phyloP scores from a whole-genome alignment of 177 flowering plant genomes.

The Vitis hybrid region DNA sequence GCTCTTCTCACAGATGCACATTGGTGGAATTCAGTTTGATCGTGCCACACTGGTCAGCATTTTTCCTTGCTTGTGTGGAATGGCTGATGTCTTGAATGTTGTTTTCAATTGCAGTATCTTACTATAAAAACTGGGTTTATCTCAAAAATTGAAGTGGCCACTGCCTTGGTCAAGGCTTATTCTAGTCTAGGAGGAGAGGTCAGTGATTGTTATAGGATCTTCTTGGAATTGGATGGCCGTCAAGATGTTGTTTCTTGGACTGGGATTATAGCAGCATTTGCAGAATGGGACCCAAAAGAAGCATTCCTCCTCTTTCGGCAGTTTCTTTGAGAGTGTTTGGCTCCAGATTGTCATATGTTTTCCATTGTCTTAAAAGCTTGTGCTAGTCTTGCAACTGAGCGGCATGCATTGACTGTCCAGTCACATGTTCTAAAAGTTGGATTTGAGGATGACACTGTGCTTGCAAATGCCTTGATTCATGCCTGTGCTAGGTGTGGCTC shows the following conservation, averaged over 20 bases:
- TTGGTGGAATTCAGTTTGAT: slow-evolving; percentile 49
- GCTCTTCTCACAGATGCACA: slow-evolving; percentile 49
- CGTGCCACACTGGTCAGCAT: slow-evolving; percentile 59
- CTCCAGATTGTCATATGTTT: slow-evolving; percentile 57
- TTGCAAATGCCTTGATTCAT: slow-evolving; percentile 68
- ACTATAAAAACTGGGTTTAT: slow-evolving; percentile 41
- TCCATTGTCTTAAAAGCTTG: slow-evolving; percentile 73
- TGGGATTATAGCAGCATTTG: slow-evolving; percentile 53
- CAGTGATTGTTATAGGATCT: slow-evolving; percentile 47
- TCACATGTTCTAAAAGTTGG: slow-evolving; percentile 46
- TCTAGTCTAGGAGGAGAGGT: slow-evolving; percentile 46
- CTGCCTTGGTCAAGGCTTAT: slow-evolving; percentile 68
- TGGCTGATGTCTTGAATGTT: slow-evolving; percentile 17
- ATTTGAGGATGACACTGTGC: slow-evolving; percentile 41
- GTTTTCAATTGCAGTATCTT: slow-evolving; percentile 56
- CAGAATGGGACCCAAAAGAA: slow-evolving; percentile 53
- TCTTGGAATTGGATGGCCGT: slow-evolving; percentile 36
- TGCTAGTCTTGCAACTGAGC: slow-evolving; percentile 56
- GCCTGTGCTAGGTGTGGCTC: slow-evolving; percentile 79
- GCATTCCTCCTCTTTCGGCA: slow-evolving; percentile 47
- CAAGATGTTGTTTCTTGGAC: slow-evolving; percentile 79
- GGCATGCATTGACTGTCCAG: slow-evolving; percentile 52
- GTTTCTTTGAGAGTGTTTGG: slow-evolving; percentile 39
- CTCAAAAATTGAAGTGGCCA: slow-evolving; percentile 45
- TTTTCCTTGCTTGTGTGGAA: slow-evolving; percentile 39